phyloP scores from a whole-genome alignment of 768 basidiomycete genomes.

The Pulveroboletus sp. region DNA sequence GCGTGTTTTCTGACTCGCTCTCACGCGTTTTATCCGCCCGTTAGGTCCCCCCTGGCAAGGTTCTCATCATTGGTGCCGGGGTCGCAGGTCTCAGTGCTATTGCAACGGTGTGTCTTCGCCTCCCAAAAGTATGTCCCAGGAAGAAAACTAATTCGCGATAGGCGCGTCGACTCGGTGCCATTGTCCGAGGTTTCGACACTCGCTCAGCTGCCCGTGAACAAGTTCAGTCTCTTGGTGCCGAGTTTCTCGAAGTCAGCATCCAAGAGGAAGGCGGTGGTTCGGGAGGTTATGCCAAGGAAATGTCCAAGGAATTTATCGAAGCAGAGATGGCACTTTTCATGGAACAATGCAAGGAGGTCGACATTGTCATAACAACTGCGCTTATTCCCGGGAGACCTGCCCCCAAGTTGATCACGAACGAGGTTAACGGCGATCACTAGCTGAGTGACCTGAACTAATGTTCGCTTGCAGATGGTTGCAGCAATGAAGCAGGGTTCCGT shows the following conservation, averaged over 20 bases:
- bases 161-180: slow-evolving; percentile 81
- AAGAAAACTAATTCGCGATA: slow-evolving; percentile 24
- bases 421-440: slow-evolving; percentile 31
- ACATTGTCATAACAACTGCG: slow-evolving; percentile 85
- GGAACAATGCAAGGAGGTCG: slow-evolving; percentile 85
- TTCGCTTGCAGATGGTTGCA: slow-evolving; percentile 56
- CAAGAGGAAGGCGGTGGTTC: slow-evolving; percentile 78
- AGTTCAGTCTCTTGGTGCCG: slow-evolving; percentile 85
- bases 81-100: slow-evolving; percentile 89
- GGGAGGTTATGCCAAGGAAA: slow-evolving; percentile 86
- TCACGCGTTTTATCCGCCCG: slow-evolving; percentile 16
- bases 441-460: slow-evolving; percentile 6
- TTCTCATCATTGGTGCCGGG: slow-evolving; percentile 83
- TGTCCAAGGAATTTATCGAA: slow-evolving; percentile 86
- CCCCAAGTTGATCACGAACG: slow-evolving; percentile 77
- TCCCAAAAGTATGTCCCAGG: neutral
- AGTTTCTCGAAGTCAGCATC: slow-evolving; percentile 79
- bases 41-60: slow-evolving; percentile 83
- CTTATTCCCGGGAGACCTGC: slow-evolving; percentile 85
- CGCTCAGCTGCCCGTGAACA: slow-evolving; percentile 83
- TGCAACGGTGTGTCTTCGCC: slow-evolving; percentile 53
- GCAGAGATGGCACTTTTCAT: slow-evolving; percentile 87
- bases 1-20: neutral
- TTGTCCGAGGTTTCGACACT: slow-evolving; percentile 86
- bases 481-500: slow-evolving; percentile 93